Percentiles rank a stretch among this genome's conserved stretches.
These are phyloP conservation scores for Hymenoscyphus scutula DNA, from an alignment of 2,329 filamentous ascomycete genomes.

Conservation along the genomic window DNA sequence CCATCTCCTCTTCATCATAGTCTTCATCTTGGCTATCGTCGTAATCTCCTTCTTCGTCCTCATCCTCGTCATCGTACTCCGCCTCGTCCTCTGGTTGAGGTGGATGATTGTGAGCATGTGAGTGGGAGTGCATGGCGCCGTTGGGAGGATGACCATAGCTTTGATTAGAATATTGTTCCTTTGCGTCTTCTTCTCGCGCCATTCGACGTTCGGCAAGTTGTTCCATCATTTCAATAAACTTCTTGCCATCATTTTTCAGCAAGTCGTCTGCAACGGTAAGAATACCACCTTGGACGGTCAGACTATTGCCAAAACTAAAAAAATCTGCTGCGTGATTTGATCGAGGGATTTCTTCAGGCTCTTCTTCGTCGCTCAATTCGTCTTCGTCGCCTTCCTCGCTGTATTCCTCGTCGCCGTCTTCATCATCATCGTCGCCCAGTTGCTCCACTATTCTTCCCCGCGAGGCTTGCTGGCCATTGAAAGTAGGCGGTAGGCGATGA, in stretches of 20 bases:
- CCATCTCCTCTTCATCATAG: constrained; percentile 76
- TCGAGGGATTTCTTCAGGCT: constrained; percentile 62
- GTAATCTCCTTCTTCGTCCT: constrained; percentile 58
- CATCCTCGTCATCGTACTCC: constrained; percentile 52
- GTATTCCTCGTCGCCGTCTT: constrained; percentile 47
- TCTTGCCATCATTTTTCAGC: constrained; percentile 97
- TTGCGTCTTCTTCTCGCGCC: constrained; percentile 91
- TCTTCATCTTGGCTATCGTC: constrained; percentile 63
- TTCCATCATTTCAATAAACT: constrained; percentile 99
- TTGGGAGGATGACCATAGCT: constrained; percentile 56
- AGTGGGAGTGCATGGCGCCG: constrained; percentile 46
- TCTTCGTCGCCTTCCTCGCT: constrained; percentile 62
- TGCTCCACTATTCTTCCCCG: constrained; percentile 72
- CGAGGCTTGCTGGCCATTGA: constrained; percentile 66
- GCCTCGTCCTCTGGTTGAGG: constrained; percentile 71
- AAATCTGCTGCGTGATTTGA: constrained; percentile 72
- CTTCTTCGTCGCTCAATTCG: constrained; percentile 66
- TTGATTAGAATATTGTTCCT: constrained; percentile 59
- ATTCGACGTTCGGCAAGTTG: constrained; percentile 95
- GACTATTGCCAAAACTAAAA: constrained; percentile 95
- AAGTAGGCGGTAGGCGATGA: constrained; percentile 56
- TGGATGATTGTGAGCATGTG: constrained; percentile 65
- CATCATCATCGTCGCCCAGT: constrained; percentile 47
- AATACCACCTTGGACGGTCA: constrained; percentile 96
- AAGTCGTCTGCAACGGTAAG: constrained; percentile 98